Evolutionary conservation across 2,329 filamentous ascomycete species (phyloP).

Genomic region (Beauveria caledonica): DNA sequence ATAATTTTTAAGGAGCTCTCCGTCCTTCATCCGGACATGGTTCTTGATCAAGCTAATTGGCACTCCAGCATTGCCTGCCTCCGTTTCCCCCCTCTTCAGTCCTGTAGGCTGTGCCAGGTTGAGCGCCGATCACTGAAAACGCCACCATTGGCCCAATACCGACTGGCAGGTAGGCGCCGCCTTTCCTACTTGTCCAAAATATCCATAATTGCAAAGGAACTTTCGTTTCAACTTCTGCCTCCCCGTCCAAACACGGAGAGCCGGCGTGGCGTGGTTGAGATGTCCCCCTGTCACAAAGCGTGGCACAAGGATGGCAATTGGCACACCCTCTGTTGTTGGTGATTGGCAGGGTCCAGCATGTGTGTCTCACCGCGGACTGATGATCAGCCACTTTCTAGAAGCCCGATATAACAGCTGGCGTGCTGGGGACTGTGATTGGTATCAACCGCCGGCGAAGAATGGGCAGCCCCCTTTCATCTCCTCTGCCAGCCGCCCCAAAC

Average conservation of each 20-base stretch:
- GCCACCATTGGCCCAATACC: background rate
- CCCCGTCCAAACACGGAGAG: background rate
- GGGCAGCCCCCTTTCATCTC: conserved; percentile 8
- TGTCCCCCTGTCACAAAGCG: conserved; percentile 2
- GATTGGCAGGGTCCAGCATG: conserved; percentile 9
- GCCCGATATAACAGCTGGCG: background rate
- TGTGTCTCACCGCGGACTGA: conserved; percentile 6
- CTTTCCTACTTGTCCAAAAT: background rate
- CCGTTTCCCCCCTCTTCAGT: background rate
- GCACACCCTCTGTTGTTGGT: conserved; percentile 3
- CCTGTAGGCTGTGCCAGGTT: background rate
- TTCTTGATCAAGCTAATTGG: background rate
- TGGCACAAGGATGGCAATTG: background rate
- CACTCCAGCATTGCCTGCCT: background rate
- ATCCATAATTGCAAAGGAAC: background rate
- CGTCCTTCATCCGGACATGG: background rate
- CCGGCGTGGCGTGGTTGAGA: background rate
- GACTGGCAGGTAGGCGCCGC: background rate
- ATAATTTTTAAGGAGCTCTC: background rate
- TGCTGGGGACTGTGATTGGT: background rate
- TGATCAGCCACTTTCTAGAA: conserved; percentile 10
- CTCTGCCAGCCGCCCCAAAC: background rate
- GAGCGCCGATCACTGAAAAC: conserved; percentile 2
- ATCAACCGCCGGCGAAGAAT: background rate
- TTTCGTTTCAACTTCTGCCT: conserved; percentile 6